Conservation (phyloP, 352 stramenopile species). For the Globisporangium yorkense region DNA sequence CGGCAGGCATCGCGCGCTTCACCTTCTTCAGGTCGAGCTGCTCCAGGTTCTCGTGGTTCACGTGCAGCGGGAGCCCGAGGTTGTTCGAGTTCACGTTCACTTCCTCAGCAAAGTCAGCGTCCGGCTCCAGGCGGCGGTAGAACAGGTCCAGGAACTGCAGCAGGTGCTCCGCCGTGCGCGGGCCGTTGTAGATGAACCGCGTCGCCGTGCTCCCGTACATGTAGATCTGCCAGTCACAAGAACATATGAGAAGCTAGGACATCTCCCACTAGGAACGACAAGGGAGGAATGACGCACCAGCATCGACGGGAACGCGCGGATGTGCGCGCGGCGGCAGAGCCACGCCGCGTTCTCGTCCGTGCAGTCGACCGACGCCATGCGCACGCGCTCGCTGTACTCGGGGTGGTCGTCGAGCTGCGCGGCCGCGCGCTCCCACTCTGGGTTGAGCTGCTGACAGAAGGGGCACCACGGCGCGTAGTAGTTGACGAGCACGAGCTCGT, state of each 20-base stretch:
- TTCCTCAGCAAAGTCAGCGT: conserved; percentile 77
- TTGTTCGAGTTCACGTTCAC: conserved; percentile 52
- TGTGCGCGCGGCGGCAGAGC: conserved; percentile 65
- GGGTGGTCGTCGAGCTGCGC: conserved; percentile 65
- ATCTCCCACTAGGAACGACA: not conserved
- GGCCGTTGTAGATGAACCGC: conserved; percentile 79
- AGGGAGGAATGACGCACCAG: conserved; percentile 20
- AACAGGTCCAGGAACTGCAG: conserved; percentile 82
- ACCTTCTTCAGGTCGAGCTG: conserved; percentile 44
- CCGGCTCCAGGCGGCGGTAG: conserved; percentile 70
- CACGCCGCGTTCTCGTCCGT: conserved; percentile 50
- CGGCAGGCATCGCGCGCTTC: conserved; percentile 21
- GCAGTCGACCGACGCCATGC: conserved; percentile 79
- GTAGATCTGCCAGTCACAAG: conserved; percentile 42
- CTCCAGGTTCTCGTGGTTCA: conserved; percentile 52
- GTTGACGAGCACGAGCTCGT: conserved; percentile 82
- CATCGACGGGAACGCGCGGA: conserved; percentile 81
- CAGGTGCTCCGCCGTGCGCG: conserved; percentile 62
- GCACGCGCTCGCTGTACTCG: conserved; percentile 73
- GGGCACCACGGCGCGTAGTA: conserved; percentile 82
- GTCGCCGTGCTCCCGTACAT: conserved; percentile 77
- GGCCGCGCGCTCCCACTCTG: conserved; percentile 70
- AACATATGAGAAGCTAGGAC: not conserved
- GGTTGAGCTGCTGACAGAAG: conserved; percentile 69
- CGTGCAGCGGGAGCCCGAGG: conserved; percentile 40